Base-by-base conservation (phyloP, 2,329 filamentous ascomycete species). In the Aspergillus fumigatiaffinis region DNA sequence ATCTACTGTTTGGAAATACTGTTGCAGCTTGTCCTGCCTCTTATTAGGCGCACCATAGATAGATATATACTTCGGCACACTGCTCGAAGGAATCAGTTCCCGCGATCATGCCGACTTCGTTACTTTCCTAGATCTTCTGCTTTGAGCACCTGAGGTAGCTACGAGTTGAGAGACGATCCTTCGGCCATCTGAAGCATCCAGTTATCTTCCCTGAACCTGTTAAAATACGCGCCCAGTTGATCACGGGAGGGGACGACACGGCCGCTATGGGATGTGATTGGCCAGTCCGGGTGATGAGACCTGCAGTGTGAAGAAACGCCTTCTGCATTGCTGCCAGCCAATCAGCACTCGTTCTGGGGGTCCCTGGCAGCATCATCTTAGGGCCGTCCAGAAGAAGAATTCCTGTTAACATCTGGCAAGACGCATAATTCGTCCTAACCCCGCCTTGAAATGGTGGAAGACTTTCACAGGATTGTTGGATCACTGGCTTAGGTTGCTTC, bases 301-400 rank as follows among this genome's bases (percentile, higher is more conserved):
- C 54, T 67, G 65, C 65, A 67, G 61, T 35, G 55, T 64, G 65
- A 66, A 67, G 62, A 66, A 66, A 62, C 56, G 53, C 52, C 54
- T 50, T 55, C 55, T 61, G 60, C 61, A 63, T 47, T 38, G 48
- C 26, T 35, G 14, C 14, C 21, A 38, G 52, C 60, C 61, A 66
- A 65, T 63, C 53, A 61, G 29, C 23, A 1, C 8, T 10, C 48
- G 17, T 28, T 3, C 5, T 50, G 21, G 26, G 25, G 26, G 21
- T 38, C n/a, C 28, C 50, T 41, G 50, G 29, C 21, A 29, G 29
- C 20, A n/a, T 23, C 55, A 50, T 35, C 41, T 35, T 25, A 47
- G 54, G 23, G 25, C 50, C 52, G 57, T 54, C 52, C 32, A 44
- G 48, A 56, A 55, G 47, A 28, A 55, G 47, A 28, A 49, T 49